phyloP scores from a whole-genome alignment of 1,284 basidiomycete species.

The Dichomitus squalens region DNA sequence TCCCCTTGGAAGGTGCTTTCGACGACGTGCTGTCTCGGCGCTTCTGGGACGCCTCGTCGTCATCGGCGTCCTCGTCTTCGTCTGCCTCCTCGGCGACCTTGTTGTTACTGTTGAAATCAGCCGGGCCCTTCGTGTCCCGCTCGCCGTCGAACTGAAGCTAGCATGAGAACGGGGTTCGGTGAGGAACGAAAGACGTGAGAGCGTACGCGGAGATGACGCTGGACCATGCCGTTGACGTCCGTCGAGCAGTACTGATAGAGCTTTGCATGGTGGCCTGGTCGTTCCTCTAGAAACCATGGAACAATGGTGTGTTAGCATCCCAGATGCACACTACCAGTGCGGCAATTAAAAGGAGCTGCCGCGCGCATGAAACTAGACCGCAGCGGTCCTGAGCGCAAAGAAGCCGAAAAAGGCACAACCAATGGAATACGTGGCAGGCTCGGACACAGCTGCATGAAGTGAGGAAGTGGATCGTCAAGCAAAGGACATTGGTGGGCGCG shows the following conservation, averaged over 20 bases:
- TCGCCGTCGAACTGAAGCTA: conserved; percentile 52
- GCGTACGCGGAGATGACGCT: conserved; percentile 50
- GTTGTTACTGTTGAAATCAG: conserved; percentile 44
- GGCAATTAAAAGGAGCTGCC: conserved; percentile 1
- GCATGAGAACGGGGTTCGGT: conserved; percentile 8
- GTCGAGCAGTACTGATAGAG: conserved; percentile 60
- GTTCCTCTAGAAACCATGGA: conserved; percentile 38
- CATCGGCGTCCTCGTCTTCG: conserved; percentile 47
- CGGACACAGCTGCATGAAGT: too few relatives aligned
- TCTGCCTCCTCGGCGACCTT: conserved; percentile 44
- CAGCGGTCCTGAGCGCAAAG: neutral
- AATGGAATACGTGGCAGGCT: too few relatives aligned
- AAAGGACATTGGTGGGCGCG: too few relatives aligned
- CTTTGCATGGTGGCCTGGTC: conserved; percentile 55
- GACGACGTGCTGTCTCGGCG: conserved; percentile 25
- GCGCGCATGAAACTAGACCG: neutral
- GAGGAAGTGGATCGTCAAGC: too few relatives aligned
- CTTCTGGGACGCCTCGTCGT: conserved; percentile 29
- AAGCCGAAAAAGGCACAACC: too few relatives aligned
- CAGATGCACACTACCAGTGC: neutral
- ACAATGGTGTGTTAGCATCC: neutral
- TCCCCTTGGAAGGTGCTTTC: conserved; percentile 20
- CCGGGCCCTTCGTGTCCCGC: conserved; percentile 45
- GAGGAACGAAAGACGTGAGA: conserved; percentile 1
- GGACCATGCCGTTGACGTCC: conserved; percentile 50